Conservation (phyloP, 768 basidiomycete genomes). For the Auriscalpium orientale region DNA sequence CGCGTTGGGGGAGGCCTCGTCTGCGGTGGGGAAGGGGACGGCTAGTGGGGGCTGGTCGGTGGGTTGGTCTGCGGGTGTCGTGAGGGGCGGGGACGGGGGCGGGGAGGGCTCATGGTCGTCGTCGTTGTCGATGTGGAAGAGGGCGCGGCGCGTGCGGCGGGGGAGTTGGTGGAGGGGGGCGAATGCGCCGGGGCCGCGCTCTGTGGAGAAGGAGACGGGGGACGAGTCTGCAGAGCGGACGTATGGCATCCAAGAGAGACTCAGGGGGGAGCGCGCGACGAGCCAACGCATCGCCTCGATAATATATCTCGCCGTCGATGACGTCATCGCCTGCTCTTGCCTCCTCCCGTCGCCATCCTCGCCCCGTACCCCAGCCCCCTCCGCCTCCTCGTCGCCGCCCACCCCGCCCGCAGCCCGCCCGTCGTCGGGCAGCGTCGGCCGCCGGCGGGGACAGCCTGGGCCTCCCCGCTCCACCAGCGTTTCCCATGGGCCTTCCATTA, state of each 20-base stretch:
- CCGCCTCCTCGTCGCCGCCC: neutral
- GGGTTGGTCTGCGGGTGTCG: neutral
- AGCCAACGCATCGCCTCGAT: slow-evolving; percentile 1
- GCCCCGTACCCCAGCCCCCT: neutral
- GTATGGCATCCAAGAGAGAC: slow-evolving; percentile 11
- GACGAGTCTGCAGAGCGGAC: slow-evolving; percentile 4
- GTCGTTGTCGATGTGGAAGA: slow-evolving; percentile 13
- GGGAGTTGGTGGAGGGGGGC: slow-evolving; percentile 8
- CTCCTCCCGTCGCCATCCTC: neutral
- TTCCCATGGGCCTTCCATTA: neutral
- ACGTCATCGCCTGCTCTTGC: neutral
- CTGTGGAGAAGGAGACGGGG: slow-evolving; percentile 9
- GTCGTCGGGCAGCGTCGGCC: too few relatives aligned
- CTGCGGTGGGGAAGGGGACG: neutral
- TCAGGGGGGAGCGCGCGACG: neutral
- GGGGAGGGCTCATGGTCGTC: slow-evolving; percentile 12
- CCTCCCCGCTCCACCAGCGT: neutral
- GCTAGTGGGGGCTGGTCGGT: neutral
- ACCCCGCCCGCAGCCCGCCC: neutral
- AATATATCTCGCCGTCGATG: neutral
- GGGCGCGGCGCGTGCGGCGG: slow-evolving; percentile 5
- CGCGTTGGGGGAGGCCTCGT: neutral
- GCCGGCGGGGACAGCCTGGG: too few relatives aligned
- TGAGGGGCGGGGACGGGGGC: slow-evolving; percentile 3
- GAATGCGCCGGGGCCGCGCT: slow-evolving; percentile 12